Evolutionary conservation across 2,329 filamentous ascomycete genomes (phyloP).

Genomic region (Podosphaera xanthii): DNA sequence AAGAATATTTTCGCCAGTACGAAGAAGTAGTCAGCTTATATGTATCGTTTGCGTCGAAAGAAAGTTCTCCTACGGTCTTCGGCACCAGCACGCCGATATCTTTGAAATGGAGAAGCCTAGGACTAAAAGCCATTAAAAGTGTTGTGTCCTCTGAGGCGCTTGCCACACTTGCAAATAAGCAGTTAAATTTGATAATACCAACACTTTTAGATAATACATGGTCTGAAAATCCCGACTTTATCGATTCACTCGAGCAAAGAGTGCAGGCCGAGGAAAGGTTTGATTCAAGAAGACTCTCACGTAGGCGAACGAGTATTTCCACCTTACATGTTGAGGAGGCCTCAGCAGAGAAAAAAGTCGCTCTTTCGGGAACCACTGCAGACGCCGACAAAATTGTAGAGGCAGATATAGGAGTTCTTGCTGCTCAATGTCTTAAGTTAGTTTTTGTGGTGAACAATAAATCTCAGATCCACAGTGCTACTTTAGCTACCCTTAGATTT

Average conservation of each 20-base stretch:
- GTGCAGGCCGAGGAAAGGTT: slow-evolving; percentile 44
- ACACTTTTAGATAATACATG: slow-evolving; percentile 74
- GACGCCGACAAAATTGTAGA: slow-evolving; percentile 81
- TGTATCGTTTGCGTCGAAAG: slow-evolving; percentile 52
- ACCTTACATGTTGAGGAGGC: slow-evolving; percentile 54
- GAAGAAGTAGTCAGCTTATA: slow-evolving; percentile 63
- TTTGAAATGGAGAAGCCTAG: slow-evolving; percentile 54
- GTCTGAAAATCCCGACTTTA: slow-evolving; percentile 45
- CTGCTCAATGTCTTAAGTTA: slow-evolving; percentile 65
- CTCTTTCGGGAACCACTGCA: slow-evolving; percentile 56
- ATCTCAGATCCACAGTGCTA: slow-evolving; percentile 58
- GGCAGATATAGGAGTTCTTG: slow-evolving; percentile 65
- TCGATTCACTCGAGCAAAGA: slow-evolving; percentile 44
- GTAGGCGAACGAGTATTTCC: slow-evolving; percentile 54
- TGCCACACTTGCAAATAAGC: slow-evolving; percentile 48
- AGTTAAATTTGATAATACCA: slow-evolving; percentile 59
- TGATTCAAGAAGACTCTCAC: slow-evolving; percentile 38
- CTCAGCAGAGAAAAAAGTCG: slow-evolving; percentile 39
- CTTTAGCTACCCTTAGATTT: slow-evolving; percentile 50
- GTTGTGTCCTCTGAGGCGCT: slow-evolving; percentile 62
- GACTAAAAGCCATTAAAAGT: slow-evolving; percentile 57
- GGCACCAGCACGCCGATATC: slow-evolving; percentile 47
- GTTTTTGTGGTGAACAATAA: slow-evolving; percentile 69
- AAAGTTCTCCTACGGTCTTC: slow-evolving; percentile 25
- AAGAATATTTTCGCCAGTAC: slow-evolving; percentile 62